Conservation (phyloP, 75 land plant genomes). For the Ceratopteris richardii region DNA sequence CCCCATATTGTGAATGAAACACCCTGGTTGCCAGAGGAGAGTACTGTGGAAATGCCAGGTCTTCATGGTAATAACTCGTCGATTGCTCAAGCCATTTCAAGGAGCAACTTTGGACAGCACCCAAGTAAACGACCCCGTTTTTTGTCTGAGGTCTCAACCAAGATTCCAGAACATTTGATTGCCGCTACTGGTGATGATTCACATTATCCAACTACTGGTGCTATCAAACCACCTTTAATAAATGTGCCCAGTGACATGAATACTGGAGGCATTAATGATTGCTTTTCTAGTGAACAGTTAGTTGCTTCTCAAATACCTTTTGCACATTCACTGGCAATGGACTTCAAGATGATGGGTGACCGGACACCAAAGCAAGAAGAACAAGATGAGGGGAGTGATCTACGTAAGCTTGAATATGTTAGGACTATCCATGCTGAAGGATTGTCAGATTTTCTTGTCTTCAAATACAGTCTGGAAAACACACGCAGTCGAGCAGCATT, state of each 20-base stretch:
- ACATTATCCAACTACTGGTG: conserved; percentile 1
- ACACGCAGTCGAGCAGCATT: conserved; percentile 43
- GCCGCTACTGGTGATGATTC: not conserved
- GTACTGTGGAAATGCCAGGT: conserved; percentile 17
- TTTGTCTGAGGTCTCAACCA: too few relatives aligned
- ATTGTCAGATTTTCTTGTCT: conserved; percentile 53
- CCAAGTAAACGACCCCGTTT: too few relatives aligned
- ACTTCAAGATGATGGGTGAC: too few relatives aligned
- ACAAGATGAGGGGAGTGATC: conserved; percentile 6
- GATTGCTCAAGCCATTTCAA: too few relatives aligned
- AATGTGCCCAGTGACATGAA: too few relatives aligned
- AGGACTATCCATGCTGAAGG: conserved; percentile 13
- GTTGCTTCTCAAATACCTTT: too few relatives aligned
- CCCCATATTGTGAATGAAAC: conserved; percentile 22
- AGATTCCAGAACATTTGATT: not conserved
- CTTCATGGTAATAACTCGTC: not conserved
- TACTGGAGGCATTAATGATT: too few relatives aligned
- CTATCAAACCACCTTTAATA: conserved; percentile 2
- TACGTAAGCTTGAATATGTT: conserved; percentile 9
- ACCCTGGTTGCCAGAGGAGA: conserved; percentile 35
- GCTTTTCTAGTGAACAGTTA: too few relatives aligned
- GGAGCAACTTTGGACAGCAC: too few relatives aligned
- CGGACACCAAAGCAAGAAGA: not conserved
- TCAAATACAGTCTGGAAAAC: conserved; percentile 73
- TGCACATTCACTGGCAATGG: too few relatives aligned